Conservation (phyloP, 176 grass and related monocot species). For the Rhipidocladum racemiflorum region DNA sequence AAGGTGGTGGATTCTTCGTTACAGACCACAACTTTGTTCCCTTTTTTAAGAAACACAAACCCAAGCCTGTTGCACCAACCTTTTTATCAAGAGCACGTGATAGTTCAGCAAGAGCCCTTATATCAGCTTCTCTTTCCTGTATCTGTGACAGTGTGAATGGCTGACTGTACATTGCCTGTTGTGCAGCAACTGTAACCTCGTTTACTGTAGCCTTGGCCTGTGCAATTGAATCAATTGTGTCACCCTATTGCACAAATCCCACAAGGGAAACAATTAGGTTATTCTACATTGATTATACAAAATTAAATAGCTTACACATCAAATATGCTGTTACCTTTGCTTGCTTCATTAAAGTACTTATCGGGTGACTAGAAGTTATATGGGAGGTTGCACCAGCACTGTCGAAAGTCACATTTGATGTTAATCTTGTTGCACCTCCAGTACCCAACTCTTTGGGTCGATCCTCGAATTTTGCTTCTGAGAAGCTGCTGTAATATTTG, state of each 20-base stretch:
- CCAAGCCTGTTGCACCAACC: conserved; percentile 37
- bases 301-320: conserved; percentile 32
- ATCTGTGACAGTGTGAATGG: conserved; percentile 84
- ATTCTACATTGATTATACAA: conserved; percentile 28
- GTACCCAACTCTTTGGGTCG: conserved; percentile 49
- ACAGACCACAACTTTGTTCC: not conserved
- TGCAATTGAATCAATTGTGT: conserved; percentile 74
- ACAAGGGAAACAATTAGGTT: conserved; percentile 35
- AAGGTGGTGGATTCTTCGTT: not conserved
- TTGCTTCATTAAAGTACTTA: conserved; percentile 64
- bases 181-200: conserved; percentile 64
- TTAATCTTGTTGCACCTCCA: conserved; percentile 40
- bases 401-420: conserved; percentile 48
- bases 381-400: conserved; percentile 41
- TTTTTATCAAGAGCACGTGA: conserved; percentile 95
- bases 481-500: conserved; percentile 57
- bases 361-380: conserved; percentile 56
- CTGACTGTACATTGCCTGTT: conserved; percentile 82
- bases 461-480: conserved; percentile 56
- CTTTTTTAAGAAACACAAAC: conserved; percentile 5
- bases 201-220: conserved; percentile 79
- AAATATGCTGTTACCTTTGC: conserved; percentile 48
- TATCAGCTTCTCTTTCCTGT: conserved; percentile 98
- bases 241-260: conserved; percentile 50
- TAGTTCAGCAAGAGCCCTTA: conserved; percentile 93